phyloP scores from a whole-genome alignment of 306 rosid species.

The Pueraria montana region DNA sequence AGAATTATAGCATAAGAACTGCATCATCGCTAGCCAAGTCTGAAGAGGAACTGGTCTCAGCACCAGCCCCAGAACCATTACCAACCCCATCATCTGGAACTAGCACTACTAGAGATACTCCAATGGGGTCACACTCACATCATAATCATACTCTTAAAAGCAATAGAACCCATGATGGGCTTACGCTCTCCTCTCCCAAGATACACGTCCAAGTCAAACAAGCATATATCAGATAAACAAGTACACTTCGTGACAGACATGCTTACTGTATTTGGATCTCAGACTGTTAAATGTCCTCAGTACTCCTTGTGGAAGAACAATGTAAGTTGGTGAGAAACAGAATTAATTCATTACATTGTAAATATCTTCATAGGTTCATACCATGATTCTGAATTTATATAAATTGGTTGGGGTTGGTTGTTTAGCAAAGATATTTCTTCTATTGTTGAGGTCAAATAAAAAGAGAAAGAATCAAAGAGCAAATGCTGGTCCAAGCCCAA shows the following conservation, averaged over 20 bases:
- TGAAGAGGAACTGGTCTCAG: slow-evolving; percentile 48
- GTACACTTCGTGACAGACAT: neutral
- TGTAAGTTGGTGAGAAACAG: slow-evolving; percentile 31
- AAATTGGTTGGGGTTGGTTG: slow-evolving; percentile 22
- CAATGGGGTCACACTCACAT: slow-evolving; percentile 39
- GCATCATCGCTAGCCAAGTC: slow-evolving; percentile 20
- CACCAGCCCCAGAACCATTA: slow-evolving; percentile 48
- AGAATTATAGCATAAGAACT: slow-evolving; percentile 35
- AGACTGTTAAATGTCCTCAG: neutral
- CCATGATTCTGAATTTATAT: neutral
- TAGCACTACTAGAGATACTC: neutral
- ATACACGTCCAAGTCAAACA: slow-evolving; percentile 33
- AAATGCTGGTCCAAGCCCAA: neutral
- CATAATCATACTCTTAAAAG: slow-evolving; percentile 47
- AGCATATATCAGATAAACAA: slow-evolving; percentile 29
- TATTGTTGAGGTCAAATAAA: neutral
- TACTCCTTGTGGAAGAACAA: slow-evolving; percentile 30
- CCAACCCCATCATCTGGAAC: neutral
- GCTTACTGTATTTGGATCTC: slow-evolving; percentile 28
- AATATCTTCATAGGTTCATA: slow-evolving; percentile 24
- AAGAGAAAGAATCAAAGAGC: neutral
- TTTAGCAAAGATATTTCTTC: neutral
- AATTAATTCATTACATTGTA: slow-evolving; percentile 26
- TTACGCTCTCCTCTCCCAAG: slow-evolving; percentile 11
- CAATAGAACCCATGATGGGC: slow-evolving; percentile 45